Evolutionary conservation across 192 early-diverging fungal genomes (phyloP), one percentile per base, ranked within the genome.

Genomic region (Funneliformis mosseae): DNA sequence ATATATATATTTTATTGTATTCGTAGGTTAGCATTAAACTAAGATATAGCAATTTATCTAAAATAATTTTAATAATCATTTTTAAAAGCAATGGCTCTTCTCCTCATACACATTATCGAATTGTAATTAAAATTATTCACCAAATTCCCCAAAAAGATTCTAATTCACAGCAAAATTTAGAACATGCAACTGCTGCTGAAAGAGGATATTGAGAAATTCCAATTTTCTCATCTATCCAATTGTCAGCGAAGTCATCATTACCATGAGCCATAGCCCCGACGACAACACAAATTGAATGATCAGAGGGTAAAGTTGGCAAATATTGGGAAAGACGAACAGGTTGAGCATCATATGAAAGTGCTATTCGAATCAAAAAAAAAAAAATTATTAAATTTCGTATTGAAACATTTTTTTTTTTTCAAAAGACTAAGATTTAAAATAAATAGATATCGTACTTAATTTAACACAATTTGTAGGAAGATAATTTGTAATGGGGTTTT

Each of bases 261-360:
- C 98, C 98, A 82, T 97, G 98, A 28, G 98, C 95, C 92, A 99
- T 93, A 7, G 98, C 96, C 42, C 98, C 97, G 72, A 99, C 93
- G 42, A 95, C 95, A 68, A 98, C 94, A 21, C 95, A 94, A 46
- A 98, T 89, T 73, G 93, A 92, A 82, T 96, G 89, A 77, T 94
- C 91, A 28, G 85, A 85, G 42, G 93, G 93, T 38, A 98, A 88
- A 46, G 93, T 92, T 28, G 89, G 88, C 82, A 98, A 83, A 85
- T 94, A 99, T n/a, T 92, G 91, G 72, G 86, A 89, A 74, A 96
- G 84, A 25, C 89, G 88, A 16, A 98, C 94, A 12, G 97, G 92
- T 23, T 94, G 92, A 16, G 93, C 96, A 80, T 97, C 93, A 83
- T 92, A 95, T 23, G 95, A 96, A 80, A 97, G 91, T 33, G 94